Conservation (phyloP, 2,329 filamentous ascomycete genomes). For the Pestalotiopsis sp. region DNA sequence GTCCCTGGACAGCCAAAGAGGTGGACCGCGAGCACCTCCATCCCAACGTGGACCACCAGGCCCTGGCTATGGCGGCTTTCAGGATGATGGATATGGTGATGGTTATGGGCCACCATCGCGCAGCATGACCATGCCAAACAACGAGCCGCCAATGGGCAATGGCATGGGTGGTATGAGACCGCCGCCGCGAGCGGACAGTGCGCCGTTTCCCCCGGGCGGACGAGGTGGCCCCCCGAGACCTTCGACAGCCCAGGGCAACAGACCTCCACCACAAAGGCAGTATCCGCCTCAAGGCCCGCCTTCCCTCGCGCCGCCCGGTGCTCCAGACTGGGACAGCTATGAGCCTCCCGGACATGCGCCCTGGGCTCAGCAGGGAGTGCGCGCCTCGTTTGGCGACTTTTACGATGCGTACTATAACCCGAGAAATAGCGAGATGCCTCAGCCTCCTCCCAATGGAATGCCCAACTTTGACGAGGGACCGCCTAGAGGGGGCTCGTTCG, state of each 20-base stretch:
- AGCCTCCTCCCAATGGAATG: constrained; percentile 32
- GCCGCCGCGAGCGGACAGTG: constrained; percentile 41
- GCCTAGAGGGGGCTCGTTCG: constrained; percentile 42
- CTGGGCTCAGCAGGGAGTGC: constrained; percentile 33
- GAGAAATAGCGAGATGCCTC: constrained; percentile 28
- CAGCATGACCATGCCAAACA: constrained; percentile 62
- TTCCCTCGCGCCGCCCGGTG: constrained; percentile 20
- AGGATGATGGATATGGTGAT: constrained; percentile 34
- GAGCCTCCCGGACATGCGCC: constrained; percentile 30
- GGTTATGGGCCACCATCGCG: constrained; percentile 53
- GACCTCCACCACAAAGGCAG: constrained; percentile 52
- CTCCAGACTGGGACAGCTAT: constrained; percentile 11
- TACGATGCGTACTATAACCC: constrained; percentile 57
- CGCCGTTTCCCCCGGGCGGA: constrained; percentile 44
- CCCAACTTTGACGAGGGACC: constrained; percentile 45
- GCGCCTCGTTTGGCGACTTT: constrained; percentile 47
- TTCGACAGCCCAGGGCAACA: constrained; percentile 53
- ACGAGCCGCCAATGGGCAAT: constrained; percentile 39
- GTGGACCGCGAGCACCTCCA: constrained; percentile 33
- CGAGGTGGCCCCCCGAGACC: constrained; percentile 52
- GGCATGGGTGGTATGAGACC: constrained; percentile 32
- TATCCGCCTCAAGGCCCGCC: constrained; percentile 47
- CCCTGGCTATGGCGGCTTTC: constrained; percentile 36
- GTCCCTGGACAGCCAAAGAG: constrained; percentile 32
- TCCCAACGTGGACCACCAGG: constrained; percentile 32